Evolutionary conservation across 345 rosid species (phyloP).

Genomic region (Eucalyptus cloeziana): DNA sequence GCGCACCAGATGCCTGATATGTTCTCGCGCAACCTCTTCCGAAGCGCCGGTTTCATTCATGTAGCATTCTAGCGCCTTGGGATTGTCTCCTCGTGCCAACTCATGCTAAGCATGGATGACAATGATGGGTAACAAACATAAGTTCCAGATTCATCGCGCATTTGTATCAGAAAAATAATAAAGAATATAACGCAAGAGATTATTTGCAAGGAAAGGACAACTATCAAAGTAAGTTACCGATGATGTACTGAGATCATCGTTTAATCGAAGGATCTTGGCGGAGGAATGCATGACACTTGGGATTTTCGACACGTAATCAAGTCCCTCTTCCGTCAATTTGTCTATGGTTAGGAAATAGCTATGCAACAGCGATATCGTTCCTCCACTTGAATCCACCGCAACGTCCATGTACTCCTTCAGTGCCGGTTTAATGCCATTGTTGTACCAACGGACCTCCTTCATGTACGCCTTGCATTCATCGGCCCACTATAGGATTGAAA

Average conservation of each 20-base stretch:
- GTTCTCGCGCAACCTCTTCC: not conserved
- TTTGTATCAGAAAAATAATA: not conserved
- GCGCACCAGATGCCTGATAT: not conserved
- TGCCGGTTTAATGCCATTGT: not conserved
- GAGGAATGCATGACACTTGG: not conserved
- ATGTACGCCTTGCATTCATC: not conserved
- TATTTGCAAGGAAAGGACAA: not conserved
- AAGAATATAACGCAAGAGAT: not conserved
- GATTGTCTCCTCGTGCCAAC: not conserved
- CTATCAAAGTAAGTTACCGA: not conserved
- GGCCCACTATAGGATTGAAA: not conserved
- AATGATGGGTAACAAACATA: not conserved
- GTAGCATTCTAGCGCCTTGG: not conserved
- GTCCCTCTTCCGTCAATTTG: not conserved
- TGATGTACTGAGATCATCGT: constrained; percentile 2
- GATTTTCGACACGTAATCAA: not conserved
- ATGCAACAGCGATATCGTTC: not conserved
- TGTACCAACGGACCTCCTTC: constrained; percentile 3
- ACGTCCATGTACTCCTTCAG: not conserved
- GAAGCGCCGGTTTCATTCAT: not conserved
- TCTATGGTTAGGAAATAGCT: not conserved
- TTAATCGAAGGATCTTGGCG: not conserved
- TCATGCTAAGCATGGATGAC: not conserved
- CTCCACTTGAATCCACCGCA: not conserved
- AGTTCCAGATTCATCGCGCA: not conserved